Base-by-base conservation (phyloP, 768 basidiomycete genomes). In the Naganishia randhawae region DNA sequence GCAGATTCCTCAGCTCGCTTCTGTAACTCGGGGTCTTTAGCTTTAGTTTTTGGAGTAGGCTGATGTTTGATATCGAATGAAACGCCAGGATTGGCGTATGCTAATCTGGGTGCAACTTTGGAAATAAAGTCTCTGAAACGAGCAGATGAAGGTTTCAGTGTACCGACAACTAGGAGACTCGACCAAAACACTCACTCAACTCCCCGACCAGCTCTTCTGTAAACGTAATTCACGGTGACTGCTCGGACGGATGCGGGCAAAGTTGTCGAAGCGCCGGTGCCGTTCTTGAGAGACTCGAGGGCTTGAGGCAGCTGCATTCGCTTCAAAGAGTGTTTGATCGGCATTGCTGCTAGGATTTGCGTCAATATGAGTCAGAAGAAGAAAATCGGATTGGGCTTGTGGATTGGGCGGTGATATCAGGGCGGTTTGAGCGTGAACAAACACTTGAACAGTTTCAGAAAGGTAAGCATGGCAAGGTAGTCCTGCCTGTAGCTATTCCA, bases 21-120 rank as follows among this genome's bases (percentile, higher is more conserved):
- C n/a, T 54, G 41, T 5, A 65, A 35, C 25, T 65, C 64, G 13
- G 69, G 69, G 51, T 69, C 69, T 48, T 69, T 69, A 17, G 63
- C 42, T 62, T 69, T 69, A 11, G 69, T 69, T 16, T 22, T n/a
- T 14, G 64, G 53, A 13, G 17, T 53, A 3, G 63, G 62, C 14
- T 32, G 45, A 7, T 55, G 52, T 19, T 53, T 39, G 29, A 61
- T 55, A 9, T 45, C 33, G 64, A 69, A 65, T 27, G 22, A 39
- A 14, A 69, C 22, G 16, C 27, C 25, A 9, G 63, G 69, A 29
- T 69, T 69, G 22, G 53, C 33, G 39, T 65, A 69, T 22, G 69
- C 52, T 51, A 69, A 35, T 45, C 69, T 64, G 6, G 69, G 69
- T 41, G 55, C 52, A n/a, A 61, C 35, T n/a, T 33, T 66, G 6